Evolutionary conservation across 108 stramenopile genomes (phyloP).

Genomic region (Cyclostephanos tholiformis): DNA sequence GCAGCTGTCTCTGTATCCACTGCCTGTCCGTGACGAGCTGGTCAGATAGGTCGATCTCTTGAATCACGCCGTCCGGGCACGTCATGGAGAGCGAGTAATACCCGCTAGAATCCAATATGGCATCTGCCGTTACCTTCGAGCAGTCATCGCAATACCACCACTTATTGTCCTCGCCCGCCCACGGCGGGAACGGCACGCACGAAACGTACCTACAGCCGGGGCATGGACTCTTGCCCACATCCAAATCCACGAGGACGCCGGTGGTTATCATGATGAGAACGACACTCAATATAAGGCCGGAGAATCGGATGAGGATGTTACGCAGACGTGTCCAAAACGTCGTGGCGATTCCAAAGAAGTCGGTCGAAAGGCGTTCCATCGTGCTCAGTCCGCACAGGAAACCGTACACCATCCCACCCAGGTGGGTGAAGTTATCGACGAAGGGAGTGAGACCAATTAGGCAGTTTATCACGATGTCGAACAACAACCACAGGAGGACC

Average conservation of each 20-base stretch:
- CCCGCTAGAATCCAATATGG: slow-evolving; percentile 50
- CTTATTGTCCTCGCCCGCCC: slow-evolving; percentile 61
- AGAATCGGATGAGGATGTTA: slow-evolving; percentile 60
- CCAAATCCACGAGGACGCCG: slow-evolving; percentile 62
- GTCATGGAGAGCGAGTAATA: slow-evolving; percentile 55
- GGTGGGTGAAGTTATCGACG: slow-evolving; percentile 89
- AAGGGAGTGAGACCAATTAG: slow-evolving; percentile 84
- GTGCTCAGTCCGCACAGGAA: slow-evolving; percentile 78
- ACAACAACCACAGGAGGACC: slow-evolving; percentile 69
- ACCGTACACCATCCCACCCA: slow-evolving; percentile 88
- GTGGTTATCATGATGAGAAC: slow-evolving; percentile 70
- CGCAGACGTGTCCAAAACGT: slow-evolving; percentile 31
- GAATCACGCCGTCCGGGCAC: slow-evolving; percentile 70
- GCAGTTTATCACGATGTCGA: slow-evolving; percentile 84
- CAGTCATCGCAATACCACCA: slow-evolving; percentile 95
- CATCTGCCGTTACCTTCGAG: slow-evolving; percentile 52
- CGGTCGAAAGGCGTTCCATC: slow-evolving; percentile 69
- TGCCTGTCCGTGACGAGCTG: slow-evolving; percentile 57
- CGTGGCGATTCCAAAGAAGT: slow-evolving; percentile 67
- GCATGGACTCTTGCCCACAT: slow-evolving; percentile 70
- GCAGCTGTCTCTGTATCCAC: slow-evolving; percentile 55
- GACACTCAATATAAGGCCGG: slow-evolving; percentile 72
- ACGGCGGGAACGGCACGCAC: slow-evolving; percentile 83
- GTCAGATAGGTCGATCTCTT: slow-evolving; percentile 55
- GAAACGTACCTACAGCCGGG: slow-evolving; percentile 74